These are phyloP conservation scores for Mucor mucedo DNA, from an alignment of 371 early-diverging fungal species.

Conservation along the genomic window DNA sequence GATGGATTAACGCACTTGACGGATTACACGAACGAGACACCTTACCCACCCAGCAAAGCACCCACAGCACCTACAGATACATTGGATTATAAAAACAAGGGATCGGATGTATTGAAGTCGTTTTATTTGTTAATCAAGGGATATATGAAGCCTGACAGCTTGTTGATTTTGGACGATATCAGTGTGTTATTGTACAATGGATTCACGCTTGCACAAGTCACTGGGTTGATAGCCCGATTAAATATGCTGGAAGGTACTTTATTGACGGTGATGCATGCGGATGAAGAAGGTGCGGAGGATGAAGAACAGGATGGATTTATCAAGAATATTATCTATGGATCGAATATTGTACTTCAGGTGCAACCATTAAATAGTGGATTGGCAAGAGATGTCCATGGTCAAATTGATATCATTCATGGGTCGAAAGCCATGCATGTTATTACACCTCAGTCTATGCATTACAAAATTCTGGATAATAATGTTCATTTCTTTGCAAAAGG, in stretches of 20 bases:
- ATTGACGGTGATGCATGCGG: conserved; percentile 64
- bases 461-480: conserved; percentile 70
- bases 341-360: conserved; percentile 63
- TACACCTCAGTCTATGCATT: conserved; percentile 58
- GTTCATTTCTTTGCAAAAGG: conserved; percentile 76
- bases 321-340: conserved; percentile 50
- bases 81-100: conserved; percentile 25
- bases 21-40: conserved; percentile 44
- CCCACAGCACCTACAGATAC: conserved; percentile 46
- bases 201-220: conserved; percentile 46
- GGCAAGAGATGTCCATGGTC: conserved; percentile 73
- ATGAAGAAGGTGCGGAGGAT: conserved; percentile 60
- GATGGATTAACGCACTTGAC: conserved; percentile 70
- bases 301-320: conserved; percentile 60
- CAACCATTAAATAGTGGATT: conserved; percentile 67
- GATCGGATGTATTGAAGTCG: conserved; percentile 4
- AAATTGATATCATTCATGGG: conserved; percentile 61
- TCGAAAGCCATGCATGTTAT: conserved; percentile 26
- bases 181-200: conserved; percentile 63
- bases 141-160: conserved; percentile 31
- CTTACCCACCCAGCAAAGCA: conserved; percentile 43
- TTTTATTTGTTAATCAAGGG: conserved; percentile 30
- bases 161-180: conserved; percentile 70
- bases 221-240: conserved; percentile 53
- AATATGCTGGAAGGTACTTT: conserved; percentile 59